Percentiles rank a stretch among this genome's conserved stretches.
phyloP scores from a whole-genome alignment of 257 asterid species.

The Primulina huaijiensis region DNA sequence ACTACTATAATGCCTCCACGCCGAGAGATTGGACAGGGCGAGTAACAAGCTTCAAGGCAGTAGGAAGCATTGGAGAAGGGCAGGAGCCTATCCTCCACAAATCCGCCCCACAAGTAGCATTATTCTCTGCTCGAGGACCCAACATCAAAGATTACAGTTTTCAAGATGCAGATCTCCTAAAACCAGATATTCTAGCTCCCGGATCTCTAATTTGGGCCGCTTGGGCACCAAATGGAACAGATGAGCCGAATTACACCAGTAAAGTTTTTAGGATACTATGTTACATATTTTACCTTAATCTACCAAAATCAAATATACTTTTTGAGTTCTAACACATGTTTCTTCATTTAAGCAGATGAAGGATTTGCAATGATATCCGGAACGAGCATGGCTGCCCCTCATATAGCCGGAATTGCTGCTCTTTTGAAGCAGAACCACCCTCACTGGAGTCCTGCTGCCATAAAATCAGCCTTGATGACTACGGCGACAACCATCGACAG shows the following conservation, averaged over 20 bases:
- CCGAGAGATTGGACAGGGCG: conserved; percentile 94
- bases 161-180: conserved; percentile 89
- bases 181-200: conserved; percentile 98
- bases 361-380: conserved; percentile 82
- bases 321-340: not conserved
- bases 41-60: conserved; percentile 81
- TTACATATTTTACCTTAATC: not conserved
- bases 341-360: conserved; percentile 52
- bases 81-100: conserved; percentile 77
- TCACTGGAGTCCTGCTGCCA: conserved; percentile 86
- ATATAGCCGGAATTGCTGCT: conserved; percentile 82
- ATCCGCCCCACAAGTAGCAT: conserved; percentile 97
- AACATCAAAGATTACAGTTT: conserved; percentile 91
- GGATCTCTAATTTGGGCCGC: conserved; percentile 99
- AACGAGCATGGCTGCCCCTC: conserved; percentile 90
- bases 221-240: conserved; percentile 97
- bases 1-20: conserved; percentile 81
- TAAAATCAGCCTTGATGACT: conserved; percentile 76
- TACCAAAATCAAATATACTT: not conserved
- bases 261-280: conserved; percentile 23
- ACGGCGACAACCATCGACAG: conserved; percentile 67
- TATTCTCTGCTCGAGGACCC: conserved; percentile 97
- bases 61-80: conserved; percentile 86
- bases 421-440: conserved; percentile 74
- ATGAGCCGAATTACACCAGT: conserved; percentile 83